A percentile compares a stretch with the other conserved stretches of the same genome.
These are phyloP conservation scores for Schizonepeta tenuifolia DNA, from an alignment of 257 asterid species.

Conservation along the genomic window DNA sequence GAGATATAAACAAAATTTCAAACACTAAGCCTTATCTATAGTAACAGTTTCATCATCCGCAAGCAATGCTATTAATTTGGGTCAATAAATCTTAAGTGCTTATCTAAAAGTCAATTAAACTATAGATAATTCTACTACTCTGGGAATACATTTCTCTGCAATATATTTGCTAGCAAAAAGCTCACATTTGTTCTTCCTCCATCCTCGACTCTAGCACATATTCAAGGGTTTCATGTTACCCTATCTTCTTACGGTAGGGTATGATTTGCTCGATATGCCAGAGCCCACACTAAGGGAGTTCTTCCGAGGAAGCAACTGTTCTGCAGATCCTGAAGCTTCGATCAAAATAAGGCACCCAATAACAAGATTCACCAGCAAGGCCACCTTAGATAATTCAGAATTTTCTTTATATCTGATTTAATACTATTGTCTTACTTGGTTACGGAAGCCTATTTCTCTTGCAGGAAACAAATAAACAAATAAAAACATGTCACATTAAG, in stretches of 20 bases:
- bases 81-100: background rate
- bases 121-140: background rate
- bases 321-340: too few species aligned
- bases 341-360: too few species aligned
- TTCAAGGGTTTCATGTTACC: background rate
- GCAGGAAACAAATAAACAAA: background rate
- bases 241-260: too few species aligned
- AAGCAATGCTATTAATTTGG: background rate
- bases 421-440: background rate
- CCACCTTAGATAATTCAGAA: too few species aligned
- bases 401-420: too few species aligned
- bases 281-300: background rate
- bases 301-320: too few species aligned
- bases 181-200: background rate
- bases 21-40: background rate
- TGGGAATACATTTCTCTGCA: background rate
- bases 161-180: background rate
- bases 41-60: background rate
- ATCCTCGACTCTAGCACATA: background rate
- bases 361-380: too few species aligned
- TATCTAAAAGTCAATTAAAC: background rate
- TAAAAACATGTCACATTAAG: background rate
- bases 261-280: background rate
- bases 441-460: background rate
- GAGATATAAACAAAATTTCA: background rate